Percentiles rank a stretch among this genome's conserved stretches.
Conservation (phyloP, 169 alveolate species). For the Babesia ovis region DNA sequence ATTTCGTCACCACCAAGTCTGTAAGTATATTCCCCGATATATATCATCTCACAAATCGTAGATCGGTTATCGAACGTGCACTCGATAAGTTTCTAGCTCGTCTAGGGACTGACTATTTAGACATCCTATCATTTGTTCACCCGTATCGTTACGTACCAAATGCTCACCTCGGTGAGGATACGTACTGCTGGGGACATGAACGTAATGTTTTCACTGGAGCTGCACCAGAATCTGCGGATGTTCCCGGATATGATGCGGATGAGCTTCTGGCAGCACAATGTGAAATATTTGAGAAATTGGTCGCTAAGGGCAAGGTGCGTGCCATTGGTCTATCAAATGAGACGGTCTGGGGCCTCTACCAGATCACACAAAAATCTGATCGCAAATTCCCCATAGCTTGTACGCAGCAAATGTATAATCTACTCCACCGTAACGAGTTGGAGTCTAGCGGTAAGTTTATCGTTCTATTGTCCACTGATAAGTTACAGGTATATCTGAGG, state of each 20-base stretch:
- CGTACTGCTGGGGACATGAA: slow-evolving; percentile 78
- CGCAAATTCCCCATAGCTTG: slow-evolving; percentile 64
- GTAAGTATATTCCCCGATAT: slow-evolving; percentile 37
- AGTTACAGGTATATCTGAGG: slow-evolving; percentile 74
- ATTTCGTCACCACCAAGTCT: slow-evolving; percentile 55
- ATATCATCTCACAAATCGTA: not conserved
- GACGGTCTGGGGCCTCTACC: slow-evolving; percentile 80
- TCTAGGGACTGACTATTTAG: slow-evolving; percentile 76
- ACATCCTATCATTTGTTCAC: slow-evolving; percentile 72
- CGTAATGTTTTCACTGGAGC: slow-evolving; percentile 44
- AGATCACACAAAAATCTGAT: slow-evolving; percentile 65
- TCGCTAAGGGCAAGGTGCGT: slow-evolving; percentile 78
- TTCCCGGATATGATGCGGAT: not conserved
- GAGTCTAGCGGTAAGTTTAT: slow-evolving; percentile 65
- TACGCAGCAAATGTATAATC: slow-evolving; percentile 75
- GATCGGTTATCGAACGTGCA: slow-evolving; percentile 72
- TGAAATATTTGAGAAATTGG: slow-evolving; percentile 67
- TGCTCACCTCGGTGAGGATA: slow-evolving; percentile 80
- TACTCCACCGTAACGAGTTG: slow-evolving; percentile 79
- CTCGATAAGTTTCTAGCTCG: slow-evolving; percentile 73
- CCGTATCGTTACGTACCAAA: slow-evolving; percentile 82
- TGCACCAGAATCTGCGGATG: slow-evolving; percentile 12
- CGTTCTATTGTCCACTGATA: not conserved
- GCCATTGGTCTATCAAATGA: slow-evolving; percentile 81
- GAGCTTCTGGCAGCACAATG: slow-evolving; percentile 65